Evolutionary conservation across 306 rosid genomes (phyloP).

Genomic region (Prosopis cineraria): DNA sequence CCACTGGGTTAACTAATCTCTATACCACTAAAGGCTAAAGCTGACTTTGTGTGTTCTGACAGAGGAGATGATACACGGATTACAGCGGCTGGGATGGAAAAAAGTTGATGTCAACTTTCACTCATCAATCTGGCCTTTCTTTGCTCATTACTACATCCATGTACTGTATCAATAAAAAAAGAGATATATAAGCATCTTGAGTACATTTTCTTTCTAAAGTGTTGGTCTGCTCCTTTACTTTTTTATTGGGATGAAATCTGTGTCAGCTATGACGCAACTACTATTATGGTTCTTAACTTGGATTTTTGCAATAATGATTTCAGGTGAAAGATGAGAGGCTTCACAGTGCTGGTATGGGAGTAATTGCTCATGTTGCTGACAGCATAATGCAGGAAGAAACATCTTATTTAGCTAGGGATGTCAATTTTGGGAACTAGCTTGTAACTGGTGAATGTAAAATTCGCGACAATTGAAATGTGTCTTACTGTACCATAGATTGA

Average conservation of each 20-base stretch:
- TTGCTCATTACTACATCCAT: constrained; percentile 94
- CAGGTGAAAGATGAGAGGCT: constrained; percentile 95
- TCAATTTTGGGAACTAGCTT: constrained; percentile 53
- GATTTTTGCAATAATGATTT: constrained; percentile 25
- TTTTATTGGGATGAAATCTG: no score
- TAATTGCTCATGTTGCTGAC: constrained; percentile 90
- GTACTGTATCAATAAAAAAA: constrained; percentile 36
- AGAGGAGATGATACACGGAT: constrained; percentile 88
- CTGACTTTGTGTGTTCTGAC: constrained; percentile 37
- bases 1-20: neutral
- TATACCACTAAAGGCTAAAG: constrained; percentile 29
- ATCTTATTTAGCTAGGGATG: constrained; percentile 8
- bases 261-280: no score
- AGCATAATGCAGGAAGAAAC: constrained; percentile 79
- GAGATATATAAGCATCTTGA: neutral
- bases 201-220: neutral
- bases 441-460: constrained; percentile 40
- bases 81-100: constrained; percentile 90
- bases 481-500: neutral
- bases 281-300: constrained; percentile 25
- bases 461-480: constrained; percentile 16
- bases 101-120: constrained; percentile 95
- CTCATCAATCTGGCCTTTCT: constrained; percentile 83
- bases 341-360: constrained; percentile 88
- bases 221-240: neutral